Evolutionary conservation across 2,329 filamentous ascomycete species (phyloP).

Genomic region (Colletotrichum aenigma): DNA sequence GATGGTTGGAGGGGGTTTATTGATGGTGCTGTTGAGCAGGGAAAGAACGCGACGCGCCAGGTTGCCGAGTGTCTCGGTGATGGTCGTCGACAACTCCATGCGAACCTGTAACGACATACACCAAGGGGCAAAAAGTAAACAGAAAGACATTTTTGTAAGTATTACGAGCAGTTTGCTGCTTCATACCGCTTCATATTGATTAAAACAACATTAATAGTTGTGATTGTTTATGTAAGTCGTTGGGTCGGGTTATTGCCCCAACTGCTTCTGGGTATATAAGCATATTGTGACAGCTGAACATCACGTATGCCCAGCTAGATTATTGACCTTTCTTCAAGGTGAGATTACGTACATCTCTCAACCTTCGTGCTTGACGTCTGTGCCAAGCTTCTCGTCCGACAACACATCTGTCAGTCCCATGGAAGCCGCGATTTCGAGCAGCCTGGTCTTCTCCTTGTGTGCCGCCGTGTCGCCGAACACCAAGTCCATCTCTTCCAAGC

Average conservation of each 20-base stretch:
- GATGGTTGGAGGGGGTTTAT: not conserved
- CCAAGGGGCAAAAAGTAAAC: not conserved
- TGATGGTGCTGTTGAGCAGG: not conserved
- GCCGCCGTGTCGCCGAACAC: slow-evolving; percentile 37
- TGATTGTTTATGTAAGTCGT: not conserved
- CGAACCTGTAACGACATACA: not conserved
- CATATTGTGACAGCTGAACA: not conserved
- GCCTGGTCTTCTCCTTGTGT: slow-evolving; percentile 35
- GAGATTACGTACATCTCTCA: not conserved
- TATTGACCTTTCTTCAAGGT: not conserved
- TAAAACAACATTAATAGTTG: not conserved
- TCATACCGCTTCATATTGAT: not conserved
- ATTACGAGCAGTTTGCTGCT: not conserved
- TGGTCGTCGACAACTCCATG: not conserved
- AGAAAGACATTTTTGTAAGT: not conserved
- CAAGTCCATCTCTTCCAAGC: slow-evolving; percentile 60
- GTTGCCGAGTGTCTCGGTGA: not conserved
- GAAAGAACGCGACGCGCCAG: not conserved
- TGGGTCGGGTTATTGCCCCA: accelerated
- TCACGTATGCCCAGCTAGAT: not conserved
- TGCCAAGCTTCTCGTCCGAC: slow-evolving; percentile 14
- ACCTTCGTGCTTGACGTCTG: not conserved
- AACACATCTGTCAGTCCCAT: slow-evolving; percentile 25
- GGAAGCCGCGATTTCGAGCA: slow-evolving; percentile 28
- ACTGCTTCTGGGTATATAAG: not conserved